A percentile compares a stretch with the other conserved stretches of the same genome.
These are phyloP conservation scores for Arabidopsis hybrid DNA, from an alignment of 441 rosid species.

Conservation along the genomic window DNA sequence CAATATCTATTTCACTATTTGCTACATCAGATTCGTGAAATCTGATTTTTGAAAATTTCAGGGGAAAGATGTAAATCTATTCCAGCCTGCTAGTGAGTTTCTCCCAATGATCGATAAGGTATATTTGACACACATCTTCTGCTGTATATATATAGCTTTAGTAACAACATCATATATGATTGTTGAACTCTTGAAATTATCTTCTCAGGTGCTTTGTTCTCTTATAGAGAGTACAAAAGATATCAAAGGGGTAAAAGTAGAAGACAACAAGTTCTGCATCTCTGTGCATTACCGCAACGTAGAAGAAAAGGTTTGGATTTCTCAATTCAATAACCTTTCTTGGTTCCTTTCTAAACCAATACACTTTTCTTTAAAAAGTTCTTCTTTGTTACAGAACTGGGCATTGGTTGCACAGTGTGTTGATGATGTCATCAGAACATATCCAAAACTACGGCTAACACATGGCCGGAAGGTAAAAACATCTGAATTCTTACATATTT, in stretches of 20 bases:
- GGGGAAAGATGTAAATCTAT: constrained; percentile 82
- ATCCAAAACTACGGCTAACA: constrained; percentile 78
- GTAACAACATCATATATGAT: neutral
- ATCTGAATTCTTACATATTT: neutral
- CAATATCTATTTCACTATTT: constrained; percentile 4
- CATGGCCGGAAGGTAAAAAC: constrained; percentile 85
- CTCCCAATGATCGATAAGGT: constrained; percentile 89
- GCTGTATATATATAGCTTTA: neutral
- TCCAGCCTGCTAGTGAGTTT: constrained; percentile 97
- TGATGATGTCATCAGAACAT: constrained; percentile 58
- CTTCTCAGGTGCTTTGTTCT: constrained; percentile 63
- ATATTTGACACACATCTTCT: constrained; percentile 37
- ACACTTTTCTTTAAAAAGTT: neutral
- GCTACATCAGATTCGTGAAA: constrained; percentile 30
- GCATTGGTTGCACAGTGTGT: constrained; percentile 68
- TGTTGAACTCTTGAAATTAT: constrained; percentile 5
- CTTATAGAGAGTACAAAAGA: constrained; percentile 70
- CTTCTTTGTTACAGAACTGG: constrained; percentile 68
- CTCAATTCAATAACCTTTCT: neutral
- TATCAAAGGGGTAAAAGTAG: constrained; percentile 80
- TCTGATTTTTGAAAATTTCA: constrained; percentile 33
- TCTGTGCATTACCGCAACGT: constrained; percentile 97
- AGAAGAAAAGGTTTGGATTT: constrained; percentile 64
- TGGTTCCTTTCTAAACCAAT: constrained; percentile 9
- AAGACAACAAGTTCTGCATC: constrained; percentile 90